Conservation (phyloP, 2,329 filamentous ascomycete species). For the Chaetothyriales sp. region DNA sequence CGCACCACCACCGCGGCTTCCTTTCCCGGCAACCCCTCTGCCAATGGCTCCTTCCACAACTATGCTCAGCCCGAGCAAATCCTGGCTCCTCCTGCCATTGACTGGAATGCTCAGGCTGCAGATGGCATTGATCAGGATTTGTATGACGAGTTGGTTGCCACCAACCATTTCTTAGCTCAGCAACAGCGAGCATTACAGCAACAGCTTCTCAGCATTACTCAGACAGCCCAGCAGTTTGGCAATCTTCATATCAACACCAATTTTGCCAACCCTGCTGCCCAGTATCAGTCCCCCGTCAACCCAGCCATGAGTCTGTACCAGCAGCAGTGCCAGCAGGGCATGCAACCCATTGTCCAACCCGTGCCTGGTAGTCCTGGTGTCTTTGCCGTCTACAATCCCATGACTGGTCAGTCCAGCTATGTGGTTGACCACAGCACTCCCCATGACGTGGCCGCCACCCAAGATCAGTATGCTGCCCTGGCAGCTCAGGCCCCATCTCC, state of each 20-base stretch:
- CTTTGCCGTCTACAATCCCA: conserved; percentile 69
- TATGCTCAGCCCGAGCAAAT: conserved; percentile 72
- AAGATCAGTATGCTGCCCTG: conserved; percentile 28
- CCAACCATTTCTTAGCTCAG: conserved; percentile 81
- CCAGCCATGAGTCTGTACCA: conserved; percentile 45
- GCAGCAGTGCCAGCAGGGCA: conserved; percentile 52
- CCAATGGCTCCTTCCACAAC: conserved; percentile 38
- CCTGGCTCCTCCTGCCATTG: conserved; percentile 65
- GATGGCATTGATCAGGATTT: conserved; percentile 70
- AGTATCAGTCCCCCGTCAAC: conserved; percentile 38
- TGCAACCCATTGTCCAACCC: conserved; percentile 48
- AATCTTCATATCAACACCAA: conserved; percentile 49
- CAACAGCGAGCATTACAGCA: conserved; percentile 93
- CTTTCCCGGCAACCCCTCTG: conserved; percentile 33
- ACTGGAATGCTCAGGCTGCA: conserved; percentile 50
- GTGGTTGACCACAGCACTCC: conserved; percentile 50
- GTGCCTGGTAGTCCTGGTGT: conserved; percentile 58
- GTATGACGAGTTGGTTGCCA: conserved; percentile 78
- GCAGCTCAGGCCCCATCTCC: conserved; percentile 40
- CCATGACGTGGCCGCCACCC: conserved; percentile 28
- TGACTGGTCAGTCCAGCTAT: conserved; percentile 70
- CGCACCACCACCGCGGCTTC: conserved; percentile 44
- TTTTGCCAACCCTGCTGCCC: conserved; percentile 28
- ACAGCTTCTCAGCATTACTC: conserved; percentile 71
- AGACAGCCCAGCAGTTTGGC: conserved; percentile 69